A percentile compares a stretch with the other conserved stretches of the same genome.
These are phyloP conservation scores for Bacidia gigantensis DNA, from an alignment of 495 filamentous ascomycete species.

Conservation along the genomic window DNA sequence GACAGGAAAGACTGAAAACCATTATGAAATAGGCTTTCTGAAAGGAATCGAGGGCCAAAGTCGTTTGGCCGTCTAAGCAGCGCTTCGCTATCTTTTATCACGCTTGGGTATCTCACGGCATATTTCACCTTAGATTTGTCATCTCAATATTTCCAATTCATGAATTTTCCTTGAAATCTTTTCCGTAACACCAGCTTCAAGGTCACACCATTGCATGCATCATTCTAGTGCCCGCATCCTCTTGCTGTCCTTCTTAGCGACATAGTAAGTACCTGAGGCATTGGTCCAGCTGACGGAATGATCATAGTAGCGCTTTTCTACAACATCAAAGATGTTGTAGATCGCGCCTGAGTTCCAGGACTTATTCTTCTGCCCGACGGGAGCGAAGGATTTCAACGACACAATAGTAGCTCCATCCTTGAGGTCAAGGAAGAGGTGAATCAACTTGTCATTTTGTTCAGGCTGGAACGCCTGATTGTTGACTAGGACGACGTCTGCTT, in stretches of 20 bases:
- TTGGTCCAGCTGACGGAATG: conserved; percentile 87
- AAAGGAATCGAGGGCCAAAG: too few relatives aligned
- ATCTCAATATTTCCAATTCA: too few relatives aligned
- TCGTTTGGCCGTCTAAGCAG: too few relatives aligned
- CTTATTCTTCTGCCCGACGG: conserved; percentile 53
- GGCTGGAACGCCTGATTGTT: conserved; percentile 95
- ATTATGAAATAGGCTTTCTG: too few relatives aligned
- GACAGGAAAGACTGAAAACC: too few relatives aligned
- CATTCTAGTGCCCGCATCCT: conserved; percentile 29
- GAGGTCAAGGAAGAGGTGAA: conserved; percentile 84
- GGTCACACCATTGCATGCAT: too few relatives aligned
- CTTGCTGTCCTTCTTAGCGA: conserved; percentile 68
- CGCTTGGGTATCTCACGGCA: too few relatives aligned
- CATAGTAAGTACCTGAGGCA: conserved; percentile 68
- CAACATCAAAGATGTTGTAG: conserved; percentile 62
- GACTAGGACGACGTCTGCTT: conserved; percentile 83
- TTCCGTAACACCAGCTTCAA: too few relatives aligned
- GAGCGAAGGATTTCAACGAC: conserved; percentile 68
- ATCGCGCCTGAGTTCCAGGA: conserved; percentile 58
- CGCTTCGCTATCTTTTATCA: too few relatives aligned
- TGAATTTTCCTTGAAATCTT: too few relatives aligned
- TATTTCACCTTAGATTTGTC: too few relatives aligned
- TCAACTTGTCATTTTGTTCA: conserved; percentile 69
- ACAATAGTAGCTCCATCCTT: conserved; percentile 85
- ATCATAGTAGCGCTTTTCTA: conserved; percentile 63